Conservation (phyloP, 2,329 filamentous ascomycete genomes). For the Exserohilum rostratum region DNA sequence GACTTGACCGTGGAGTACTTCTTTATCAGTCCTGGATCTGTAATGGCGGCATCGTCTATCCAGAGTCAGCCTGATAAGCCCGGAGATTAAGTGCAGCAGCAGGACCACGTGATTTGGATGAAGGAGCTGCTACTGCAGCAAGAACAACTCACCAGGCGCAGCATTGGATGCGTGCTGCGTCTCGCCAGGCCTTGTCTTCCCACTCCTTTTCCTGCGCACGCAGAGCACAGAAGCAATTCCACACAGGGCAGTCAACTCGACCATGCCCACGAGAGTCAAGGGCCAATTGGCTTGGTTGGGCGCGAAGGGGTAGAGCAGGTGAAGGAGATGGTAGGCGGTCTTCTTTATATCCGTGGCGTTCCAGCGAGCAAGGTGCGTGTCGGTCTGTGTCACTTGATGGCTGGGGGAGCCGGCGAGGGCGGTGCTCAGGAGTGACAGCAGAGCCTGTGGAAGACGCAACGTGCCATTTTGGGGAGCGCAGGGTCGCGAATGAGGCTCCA, state of each 20-base stretch:
- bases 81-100: neutral
- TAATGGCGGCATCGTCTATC: slow-evolving; percentile 55
- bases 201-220: slow-evolving; percentile 34
- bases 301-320: slow-evolving; percentile 33
- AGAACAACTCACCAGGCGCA: slow-evolving; percentile 33
- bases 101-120: slow-evolving; percentile 15
- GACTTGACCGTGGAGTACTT: slow-evolving; percentile 74
- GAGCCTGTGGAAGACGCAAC: slow-evolving; percentile 47
- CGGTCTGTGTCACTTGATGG: slow-evolving; percentile 31
- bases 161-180: slow-evolving; percentile 29
- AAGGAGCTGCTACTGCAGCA: slow-evolving; percentile 12
- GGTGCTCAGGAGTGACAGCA: slow-evolving; percentile 40
- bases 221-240: slow-evolving; percentile 46
- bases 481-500: slow-evolving; percentile 47
- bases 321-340: slow-evolving; percentile 25
- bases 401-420: slow-evolving; percentile 33
- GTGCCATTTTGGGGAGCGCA: slow-evolving; percentile 38
- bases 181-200: slow-evolving; percentile 22
- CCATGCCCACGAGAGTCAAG: slow-evolving; percentile 46
- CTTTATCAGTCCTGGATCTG: slow-evolving; percentile 79
- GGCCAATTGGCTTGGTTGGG: slow-evolving; percentile 21
- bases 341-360: slow-evolving; percentile 37
- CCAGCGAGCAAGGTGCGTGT: slow-evolving; percentile 32
- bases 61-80: slow-evolving; percentile 13
- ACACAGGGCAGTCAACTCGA: slow-evolving; percentile 46